These are phyloP conservation scores for Fraxinus paxiana DNA, from an alignment of 305 asterid species.

Conservation along the genomic window DNA sequence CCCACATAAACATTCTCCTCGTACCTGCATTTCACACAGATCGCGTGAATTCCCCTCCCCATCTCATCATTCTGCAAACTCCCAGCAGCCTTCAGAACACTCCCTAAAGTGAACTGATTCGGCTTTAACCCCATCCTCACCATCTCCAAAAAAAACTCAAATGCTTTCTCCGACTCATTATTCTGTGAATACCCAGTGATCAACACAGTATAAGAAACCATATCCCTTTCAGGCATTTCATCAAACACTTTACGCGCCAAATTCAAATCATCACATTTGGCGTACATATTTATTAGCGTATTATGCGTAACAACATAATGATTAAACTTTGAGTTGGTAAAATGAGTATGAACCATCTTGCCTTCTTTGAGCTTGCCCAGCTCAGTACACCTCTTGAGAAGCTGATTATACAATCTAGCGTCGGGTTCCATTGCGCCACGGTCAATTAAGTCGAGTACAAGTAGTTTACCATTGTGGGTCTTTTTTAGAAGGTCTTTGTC, in stretches of 20 bases:
- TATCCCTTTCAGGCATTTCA: slow-evolving; percentile 63
- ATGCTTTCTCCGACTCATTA: slow-evolving; percentile 41
- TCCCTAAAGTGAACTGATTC: slow-evolving; percentile 72
- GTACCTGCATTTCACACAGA: slow-evolving; percentile 52
- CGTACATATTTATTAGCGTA: slow-evolving; percentile 55
- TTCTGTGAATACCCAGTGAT: slow-evolving; percentile 69
- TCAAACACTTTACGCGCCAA: slow-evolving; percentile 68
- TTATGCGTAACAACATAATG: slow-evolving; percentile 39
- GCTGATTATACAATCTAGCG: slow-evolving; percentile 47
- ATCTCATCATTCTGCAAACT: slow-evolving; percentile 36
- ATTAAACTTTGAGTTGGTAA: slow-evolving; percentile 37
- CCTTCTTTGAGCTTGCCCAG: slow-evolving; percentile 54
- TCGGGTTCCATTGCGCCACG: slow-evolving; percentile 49
- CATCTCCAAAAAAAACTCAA: slow-evolving; percentile 50
- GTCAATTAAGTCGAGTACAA: slow-evolving; percentile 57
- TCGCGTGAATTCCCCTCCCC: slow-evolving; percentile 64
- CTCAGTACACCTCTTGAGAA: slow-evolving; percentile 62
- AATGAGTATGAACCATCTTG: slow-evolving; percentile 51
- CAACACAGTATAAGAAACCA: slow-evolving; percentile 79
- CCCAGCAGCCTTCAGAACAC: slow-evolving; percentile 65
- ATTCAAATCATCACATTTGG: slow-evolving; percentile 50
- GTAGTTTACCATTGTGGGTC: slow-evolving; percentile 49
- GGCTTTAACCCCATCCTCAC: slow-evolving; percentile 49
- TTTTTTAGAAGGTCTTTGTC: slow-evolving; percentile 51
- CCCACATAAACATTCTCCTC: slow-evolving; percentile 63